phyloP scores from a whole-genome alignment of 78 protist genomes.

The Dictyostelium brefeldianum region DNA sequence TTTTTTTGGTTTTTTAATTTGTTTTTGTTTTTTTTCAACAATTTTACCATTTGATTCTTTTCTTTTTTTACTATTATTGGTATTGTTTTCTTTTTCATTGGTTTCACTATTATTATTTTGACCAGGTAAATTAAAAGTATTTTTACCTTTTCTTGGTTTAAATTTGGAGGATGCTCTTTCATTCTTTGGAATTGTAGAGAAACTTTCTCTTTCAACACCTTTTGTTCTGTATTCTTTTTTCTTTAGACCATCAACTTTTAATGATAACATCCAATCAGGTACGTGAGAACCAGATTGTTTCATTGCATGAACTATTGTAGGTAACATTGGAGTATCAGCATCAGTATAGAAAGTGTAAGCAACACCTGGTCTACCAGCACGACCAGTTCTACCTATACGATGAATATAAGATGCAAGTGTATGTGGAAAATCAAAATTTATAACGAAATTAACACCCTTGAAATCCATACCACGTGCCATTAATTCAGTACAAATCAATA shows the following conservation, averaged over 20 bases:
- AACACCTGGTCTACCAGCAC: conserved; percentile 93
- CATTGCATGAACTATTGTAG: conserved; percentile 88
- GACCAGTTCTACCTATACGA: conserved; percentile 96
- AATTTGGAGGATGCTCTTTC: conserved; percentile 36
- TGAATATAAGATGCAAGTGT: conserved; percentile 84
- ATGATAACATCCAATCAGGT: conserved; percentile 90
- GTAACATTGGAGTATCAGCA: conserved; percentile 77
- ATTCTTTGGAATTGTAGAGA: conserved; percentile 51
- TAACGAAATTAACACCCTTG: conserved; percentile 90
- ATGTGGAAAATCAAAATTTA: conserved; percentile 97
- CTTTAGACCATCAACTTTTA: conserved; percentile 51
- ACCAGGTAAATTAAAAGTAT: not conserved
- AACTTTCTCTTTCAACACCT: conserved; percentile 53
- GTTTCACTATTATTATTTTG: not conserved
- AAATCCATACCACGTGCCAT: conserved; percentile 99
- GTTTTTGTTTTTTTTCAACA: conserved; percentile 11
- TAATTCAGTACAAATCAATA: conserved; percentile 96
- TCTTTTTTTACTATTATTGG: conserved; percentile 10
- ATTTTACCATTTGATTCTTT: conserved; percentile 22
- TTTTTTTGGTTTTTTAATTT: conserved; percentile 36
- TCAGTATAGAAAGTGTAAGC: conserved; percentile 95
- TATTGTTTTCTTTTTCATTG: conserved; percentile 5
- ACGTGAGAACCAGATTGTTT: conserved; percentile 90
- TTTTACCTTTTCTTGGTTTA: conserved; percentile 7
- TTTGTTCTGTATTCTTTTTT: conserved; percentile 9